Base-by-base conservation (phyloP, 2,329 filamentous ascomycete genomes). In the Sordariomycetes sp. region DNA sequence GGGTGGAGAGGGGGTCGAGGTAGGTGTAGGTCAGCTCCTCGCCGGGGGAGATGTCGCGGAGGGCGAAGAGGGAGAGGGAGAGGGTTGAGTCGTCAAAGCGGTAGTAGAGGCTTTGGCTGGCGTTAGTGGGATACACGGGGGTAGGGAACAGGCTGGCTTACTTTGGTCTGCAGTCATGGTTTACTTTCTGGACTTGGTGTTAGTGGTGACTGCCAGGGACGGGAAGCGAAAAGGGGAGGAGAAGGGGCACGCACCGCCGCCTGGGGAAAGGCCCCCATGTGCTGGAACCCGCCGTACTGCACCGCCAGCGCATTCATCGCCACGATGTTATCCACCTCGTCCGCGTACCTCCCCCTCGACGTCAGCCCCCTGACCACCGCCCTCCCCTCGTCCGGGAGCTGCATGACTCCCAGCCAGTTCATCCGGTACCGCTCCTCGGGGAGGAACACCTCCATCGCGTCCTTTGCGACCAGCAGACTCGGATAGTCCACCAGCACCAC, bases 91-190 rank as follows among this genome's bases (percentile, higher is more conserved):
- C 59, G 55, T 52, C 52, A 55, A 60, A 55, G 43, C 59, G 59
- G 55, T 60, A 60, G 52, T 58, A 60, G 28, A 51, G 25, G 52
- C 59, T 60, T 20, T n/a, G 16, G 8, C 3, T 22, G 18, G 20
- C 6, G 46, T 50, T 50, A 50, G 46, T 24, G 20, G 1, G 46
- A 50, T 2, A 50, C 11, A 20, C 1, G 34, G 20, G 22, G 18
- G 5, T 22, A 24, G 12, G 20, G 46, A 24, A 11, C 1, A 11
- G 43, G 43, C 18, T 48, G 18, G 22, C 24, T 14, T 34, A 60
- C 59, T 60, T 60, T 53, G 59, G 40, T 11, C 35, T 37, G 46
- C 59, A 60, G 28, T 55, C 52, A 34, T 60, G 59, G 52, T 60
- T 60, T 28, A 55, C 53, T 57, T 56, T 57, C 59, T 60, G 24